Conservation (phyloP, 257 asterid species). For the Marsdenia floribunda region DNA sequence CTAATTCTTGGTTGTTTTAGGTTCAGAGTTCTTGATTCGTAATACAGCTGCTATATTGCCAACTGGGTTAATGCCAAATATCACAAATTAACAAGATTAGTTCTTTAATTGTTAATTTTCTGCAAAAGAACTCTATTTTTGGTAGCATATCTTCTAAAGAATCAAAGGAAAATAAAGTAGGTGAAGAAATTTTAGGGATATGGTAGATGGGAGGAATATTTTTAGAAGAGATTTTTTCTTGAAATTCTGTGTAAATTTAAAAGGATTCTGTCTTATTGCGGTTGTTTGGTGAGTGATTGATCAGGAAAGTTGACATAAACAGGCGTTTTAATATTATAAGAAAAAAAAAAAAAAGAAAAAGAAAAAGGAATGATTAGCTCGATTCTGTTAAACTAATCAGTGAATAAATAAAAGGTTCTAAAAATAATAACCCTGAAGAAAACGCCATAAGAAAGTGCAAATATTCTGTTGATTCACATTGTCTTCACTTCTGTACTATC, state of each 20-base stretch:
- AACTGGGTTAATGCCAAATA: not conserved
- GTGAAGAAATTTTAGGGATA: not conserved
- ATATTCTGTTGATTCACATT: not conserved
- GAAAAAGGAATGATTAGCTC: not conserved
- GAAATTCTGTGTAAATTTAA: not conserved
- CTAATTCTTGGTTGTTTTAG: not conserved
- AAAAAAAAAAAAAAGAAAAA: too few relatives aligned
- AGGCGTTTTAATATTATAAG: not conserved
- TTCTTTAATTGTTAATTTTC: not conserved
- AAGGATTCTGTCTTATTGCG: not conserved
- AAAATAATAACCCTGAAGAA: not conserved
- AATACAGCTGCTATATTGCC: not conserved
- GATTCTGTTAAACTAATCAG: not conserved
- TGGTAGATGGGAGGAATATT: constrained; percentile 6
- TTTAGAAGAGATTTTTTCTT: not conserved
- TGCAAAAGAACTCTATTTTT: not conserved
- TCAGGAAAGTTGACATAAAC: not conserved
- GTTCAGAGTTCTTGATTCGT: not conserved
- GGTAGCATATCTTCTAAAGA: not conserved
- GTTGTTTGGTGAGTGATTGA: not conserved
- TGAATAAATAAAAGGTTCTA: not conserved
- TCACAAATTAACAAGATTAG: not conserved
- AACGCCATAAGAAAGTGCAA: not conserved
- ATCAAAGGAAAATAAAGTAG: not conserved
- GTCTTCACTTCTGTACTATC: constrained; percentile 3